Conservation (phyloP, 768 basidiomycete species). For the Termitomyces sp. region DNA sequence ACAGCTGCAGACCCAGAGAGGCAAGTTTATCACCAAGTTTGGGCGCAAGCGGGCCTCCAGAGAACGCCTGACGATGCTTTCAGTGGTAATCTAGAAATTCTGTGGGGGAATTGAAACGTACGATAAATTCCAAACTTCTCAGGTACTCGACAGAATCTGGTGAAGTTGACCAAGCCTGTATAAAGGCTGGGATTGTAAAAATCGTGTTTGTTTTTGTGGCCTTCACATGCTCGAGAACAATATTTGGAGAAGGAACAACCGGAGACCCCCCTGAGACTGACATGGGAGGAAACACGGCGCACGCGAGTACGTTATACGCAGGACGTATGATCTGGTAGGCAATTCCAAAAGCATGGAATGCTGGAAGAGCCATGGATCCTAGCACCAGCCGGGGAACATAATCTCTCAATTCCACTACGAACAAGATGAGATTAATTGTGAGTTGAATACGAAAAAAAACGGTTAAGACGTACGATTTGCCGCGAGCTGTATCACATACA, state of each 20-base stretch:
- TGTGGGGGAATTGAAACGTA: not conserved
- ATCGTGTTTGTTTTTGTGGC: not conserved
- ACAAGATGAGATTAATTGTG: not conserved
- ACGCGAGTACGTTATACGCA: slow-evolving; percentile 15
- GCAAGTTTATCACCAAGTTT: not conserved
- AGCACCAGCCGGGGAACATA: slow-evolving; percentile 11
- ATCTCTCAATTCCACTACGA: slow-evolving; percentile 9
- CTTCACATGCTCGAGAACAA: not conserved
- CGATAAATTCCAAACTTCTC: not conserved
- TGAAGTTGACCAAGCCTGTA: not conserved
- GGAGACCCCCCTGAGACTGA: slow-evolving; percentile 2
- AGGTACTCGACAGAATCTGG: not conserved
- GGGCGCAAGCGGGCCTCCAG: not conserved
- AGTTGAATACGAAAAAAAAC: not conserved
- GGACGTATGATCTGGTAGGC: slow-evolving; percentile 22
- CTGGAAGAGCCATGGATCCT: slow-evolving; percentile 26
- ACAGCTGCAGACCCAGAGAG: not conserved
- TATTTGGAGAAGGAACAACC: not conserved
- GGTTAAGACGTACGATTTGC: slow-evolving; percentile 16
- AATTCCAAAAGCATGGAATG: slow-evolving; percentile 29
- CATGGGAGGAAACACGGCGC: slow-evolving; percentile 25
- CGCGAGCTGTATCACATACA: slow-evolving; percentile 19
- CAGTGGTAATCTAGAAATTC: not conserved
- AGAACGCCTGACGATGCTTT: not conserved
- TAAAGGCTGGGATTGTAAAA: not conserved